These are phyloP conservation scores for Pichia inconspicua DNA, from an alignment of 1,139 yeast genomes.

Conservation along the genomic window DNA sequence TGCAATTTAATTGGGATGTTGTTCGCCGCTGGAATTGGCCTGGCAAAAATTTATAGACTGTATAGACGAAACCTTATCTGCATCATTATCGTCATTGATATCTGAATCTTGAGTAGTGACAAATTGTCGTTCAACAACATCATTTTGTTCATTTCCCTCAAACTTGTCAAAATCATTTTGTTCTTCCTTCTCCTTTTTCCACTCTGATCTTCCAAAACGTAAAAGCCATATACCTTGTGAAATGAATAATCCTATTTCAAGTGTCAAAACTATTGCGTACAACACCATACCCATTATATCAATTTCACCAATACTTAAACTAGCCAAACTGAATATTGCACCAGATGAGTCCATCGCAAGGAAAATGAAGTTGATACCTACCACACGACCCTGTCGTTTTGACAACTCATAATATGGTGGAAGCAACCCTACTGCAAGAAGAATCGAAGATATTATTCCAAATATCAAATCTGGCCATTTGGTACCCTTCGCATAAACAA, in stretches of 20 bases:
- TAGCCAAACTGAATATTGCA: constrained; percentile 44
- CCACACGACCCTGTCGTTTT: constrained; percentile 69
- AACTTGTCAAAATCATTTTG: neutral
- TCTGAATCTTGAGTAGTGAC: neutral
- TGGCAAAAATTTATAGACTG: constrained; percentile 5
- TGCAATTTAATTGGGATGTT: constrained; percentile 25
- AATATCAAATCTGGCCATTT: constrained; percentile 47
- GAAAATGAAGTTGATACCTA: constrained; percentile 50
- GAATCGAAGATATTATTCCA: constrained; percentile 64
- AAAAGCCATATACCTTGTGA: constrained; percentile 45
- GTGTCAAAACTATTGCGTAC: constrained; percentile 42
- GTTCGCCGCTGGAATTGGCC: constrained; percentile 27
- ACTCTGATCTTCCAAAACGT: constrained; percentile 24
- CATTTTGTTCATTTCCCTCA: neutral
- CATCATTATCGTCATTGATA: neutral
- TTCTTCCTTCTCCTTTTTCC: neutral
- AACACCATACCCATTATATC: constrained; percentile 47
- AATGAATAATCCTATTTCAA: constrained; percentile 43
- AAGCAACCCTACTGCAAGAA: constrained; percentile 67
- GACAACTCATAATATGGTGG: constrained; percentile 86
- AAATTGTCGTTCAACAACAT: neutral
- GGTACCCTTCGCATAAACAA: constrained; percentile 40
- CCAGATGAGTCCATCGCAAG: constrained; percentile 45
- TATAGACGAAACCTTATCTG: neutral
- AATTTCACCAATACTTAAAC: constrained; percentile 41